Conservation (phyloP, 768 basidiomycete species). For the Boletus speciosus region DNA sequence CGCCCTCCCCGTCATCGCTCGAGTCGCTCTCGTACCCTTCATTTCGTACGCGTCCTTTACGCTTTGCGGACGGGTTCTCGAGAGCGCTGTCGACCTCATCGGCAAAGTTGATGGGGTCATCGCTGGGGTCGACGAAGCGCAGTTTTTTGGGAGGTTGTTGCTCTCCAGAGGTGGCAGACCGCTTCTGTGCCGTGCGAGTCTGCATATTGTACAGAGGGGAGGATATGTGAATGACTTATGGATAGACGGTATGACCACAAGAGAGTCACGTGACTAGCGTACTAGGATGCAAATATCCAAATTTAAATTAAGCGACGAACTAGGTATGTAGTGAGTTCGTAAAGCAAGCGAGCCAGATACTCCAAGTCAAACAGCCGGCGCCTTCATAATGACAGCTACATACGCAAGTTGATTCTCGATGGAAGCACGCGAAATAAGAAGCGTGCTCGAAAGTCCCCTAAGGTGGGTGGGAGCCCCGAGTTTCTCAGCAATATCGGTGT, state of each 20-base stretch:
- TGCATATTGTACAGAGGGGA: constrained; percentile 27
- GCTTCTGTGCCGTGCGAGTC: constrained; percentile 40
- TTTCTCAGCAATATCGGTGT: constrained; percentile 41
- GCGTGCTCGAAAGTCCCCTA: constrained; percentile 39
- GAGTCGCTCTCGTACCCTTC: constrained; percentile 95
- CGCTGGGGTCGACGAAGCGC: constrained; percentile 72
- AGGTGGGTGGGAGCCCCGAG: constrained; percentile 49
- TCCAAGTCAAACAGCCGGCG: constrained; percentile 14
- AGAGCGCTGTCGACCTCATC: constrained; percentile 75
- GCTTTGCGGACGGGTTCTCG: constrained; percentile 57
- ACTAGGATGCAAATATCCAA: background rate
- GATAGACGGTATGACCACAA: background rate
- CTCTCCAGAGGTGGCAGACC: constrained; percentile 38
- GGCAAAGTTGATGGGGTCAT: constrained; percentile 72
- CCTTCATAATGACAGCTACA: constrained; percentile 45
- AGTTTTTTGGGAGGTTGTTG: constrained; percentile 50
- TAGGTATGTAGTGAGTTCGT: background rate
- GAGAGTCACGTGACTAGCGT: background rate
- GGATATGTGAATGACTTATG: constrained; percentile 12
- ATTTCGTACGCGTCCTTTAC: constrained; percentile 73
- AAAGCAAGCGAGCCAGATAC: background rate
- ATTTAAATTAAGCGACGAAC: background rate
- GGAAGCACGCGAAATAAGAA: constrained; percentile 54
- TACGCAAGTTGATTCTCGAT: constrained; percentile 61
- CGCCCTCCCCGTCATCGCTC: constrained; percentile 92